Base-by-base conservation (phyloP, 1,284 basidiomycete genomes). In the Psilocybe mexicana region DNA sequence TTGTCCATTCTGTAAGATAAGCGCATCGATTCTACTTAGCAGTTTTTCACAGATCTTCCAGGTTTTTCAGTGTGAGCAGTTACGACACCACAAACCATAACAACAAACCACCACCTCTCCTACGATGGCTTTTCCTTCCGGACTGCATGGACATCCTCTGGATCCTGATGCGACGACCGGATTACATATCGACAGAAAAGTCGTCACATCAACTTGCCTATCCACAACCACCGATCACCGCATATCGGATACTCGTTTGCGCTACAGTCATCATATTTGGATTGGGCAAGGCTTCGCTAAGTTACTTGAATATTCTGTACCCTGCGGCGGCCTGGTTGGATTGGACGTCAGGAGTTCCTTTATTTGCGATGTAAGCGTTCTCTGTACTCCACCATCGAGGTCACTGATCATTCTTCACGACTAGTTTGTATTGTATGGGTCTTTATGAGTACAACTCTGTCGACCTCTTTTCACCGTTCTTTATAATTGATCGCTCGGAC, bases 171-270 rank as follows among this genome's bases (percentile, higher is more conserved):
- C 12, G 7, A 1, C 49, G 43, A 30, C 55, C 50, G 1, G 7
- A 40, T 24, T 52, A 57, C 33, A 10, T 40, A 10, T 51, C 48
- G 2, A 28, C 24, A 24, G 48, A 56, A 36, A 12, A 28, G 4
- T 3, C 38, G 4, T 40, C 38, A 12, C 38, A 14, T 40, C 38
- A 40, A 4, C 3, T 12, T n/a, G 14, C n/a, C 26, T 42, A 38
- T 25, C 23, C 44, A 3, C 18, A 36, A 0, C 55, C 50, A 23
- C 43, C 43, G 18, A 48, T 57, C 5, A 52, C 49, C 23, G 10
- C 18, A 26, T 57, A 57, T 30, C 55, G 49, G n/a, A 18, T 52
- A n/a, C 30, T 57, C 12, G 51, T 58, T 12, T 48, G 44, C 44
- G 26, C 11, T 14, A 43, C 36, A 10, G 56, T 52, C 12, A 33